Conservation (phyloP, 2,329 filamentous ascomycete species). For the Colletotrichum theobromicola region DNA sequence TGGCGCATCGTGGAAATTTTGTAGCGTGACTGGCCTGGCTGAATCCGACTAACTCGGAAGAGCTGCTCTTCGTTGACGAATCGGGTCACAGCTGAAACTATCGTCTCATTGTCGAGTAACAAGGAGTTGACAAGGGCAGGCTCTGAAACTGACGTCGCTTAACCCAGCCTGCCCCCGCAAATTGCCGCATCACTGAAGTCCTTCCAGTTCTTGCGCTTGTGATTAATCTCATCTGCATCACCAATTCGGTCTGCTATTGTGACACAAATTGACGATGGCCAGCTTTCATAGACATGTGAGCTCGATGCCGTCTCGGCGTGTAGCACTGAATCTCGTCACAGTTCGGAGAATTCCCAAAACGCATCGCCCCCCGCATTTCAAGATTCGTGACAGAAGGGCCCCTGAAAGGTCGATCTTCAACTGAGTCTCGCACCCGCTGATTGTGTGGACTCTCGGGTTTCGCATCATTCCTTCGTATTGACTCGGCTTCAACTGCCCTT, state of each 20-base stretch:
- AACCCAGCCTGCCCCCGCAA: not conserved
- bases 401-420: not conserved
- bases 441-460: not conserved
- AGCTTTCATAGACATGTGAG: not conserved
- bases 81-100: not conserved
- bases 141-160: not conserved
- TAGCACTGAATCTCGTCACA: not conserved
- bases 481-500: not conserved
- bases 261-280: not conserved
- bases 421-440: not conserved
- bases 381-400: not conserved
- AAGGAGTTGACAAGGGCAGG: not conserved
- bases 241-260: fast-evolving
- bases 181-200: not conserved
- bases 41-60: fast-evolving
- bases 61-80: not conserved
- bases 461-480: not conserved
- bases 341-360: not conserved
- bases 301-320: not conserved
- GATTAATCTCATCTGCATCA: not conserved
- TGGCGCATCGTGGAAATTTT: not conserved
- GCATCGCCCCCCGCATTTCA: not conserved
- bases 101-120: not conserved
- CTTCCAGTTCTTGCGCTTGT: not conserved
- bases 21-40: fast-evolving